Evolutionary conservation across 1,284 basidiomycete species (phyloP), one percentile per base, ranked within the genome.

Genomic region (Fomitopsis palustris): DNA sequence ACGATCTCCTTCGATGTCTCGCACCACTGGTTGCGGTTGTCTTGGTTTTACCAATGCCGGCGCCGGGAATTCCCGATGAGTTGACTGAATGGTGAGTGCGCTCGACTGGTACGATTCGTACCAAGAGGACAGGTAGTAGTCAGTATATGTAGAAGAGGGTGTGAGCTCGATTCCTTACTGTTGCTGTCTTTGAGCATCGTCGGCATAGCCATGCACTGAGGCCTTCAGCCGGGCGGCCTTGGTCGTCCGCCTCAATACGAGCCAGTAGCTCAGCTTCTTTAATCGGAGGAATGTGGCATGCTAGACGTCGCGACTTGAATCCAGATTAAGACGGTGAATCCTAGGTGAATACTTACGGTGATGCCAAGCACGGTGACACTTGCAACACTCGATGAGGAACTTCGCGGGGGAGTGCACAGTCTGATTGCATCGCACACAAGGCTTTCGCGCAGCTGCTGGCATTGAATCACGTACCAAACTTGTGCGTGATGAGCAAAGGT

Each of bases 301-400:
- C 67, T 68, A 49, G 9, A 17, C 10, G 3, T 38, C 8, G 29
- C 16, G 6, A 10, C n/a, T n/a, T n/a, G n/a, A n/a, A n/a, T n/a
- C n/a, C n/a, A n/a, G n/a, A n/a, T n/a, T n/a, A n/a, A n/a, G n/a
- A n/a, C n/a, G n/a, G n/a, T n/a, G n/a, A n/a, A n/a, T n/a, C n/a
- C n/a, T n/a, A n/a, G n/a, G n/a, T n/a, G n/a, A n/a, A n/a, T n/a
- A 56, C 65, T 47, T 16, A 68, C 67, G 55, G 23, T 68, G 65
- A 25, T 68, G 67, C 67, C 67, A 68, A 27, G 58, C 56, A 14
- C 67, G 65, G 23, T 61, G 59, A 47, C 67, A 68, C 19, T 45
- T 65, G 23, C 55, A 61, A 53, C 67, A 68, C 16, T 60, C 51
- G n/a, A 68, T 56, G 4, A 68, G 59, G 43, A 68, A 64, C 12